Evolutionary conservation across 768 basidiomycete species (phyloP).

Genomic region (Leccinum disarticulatum): DNA sequence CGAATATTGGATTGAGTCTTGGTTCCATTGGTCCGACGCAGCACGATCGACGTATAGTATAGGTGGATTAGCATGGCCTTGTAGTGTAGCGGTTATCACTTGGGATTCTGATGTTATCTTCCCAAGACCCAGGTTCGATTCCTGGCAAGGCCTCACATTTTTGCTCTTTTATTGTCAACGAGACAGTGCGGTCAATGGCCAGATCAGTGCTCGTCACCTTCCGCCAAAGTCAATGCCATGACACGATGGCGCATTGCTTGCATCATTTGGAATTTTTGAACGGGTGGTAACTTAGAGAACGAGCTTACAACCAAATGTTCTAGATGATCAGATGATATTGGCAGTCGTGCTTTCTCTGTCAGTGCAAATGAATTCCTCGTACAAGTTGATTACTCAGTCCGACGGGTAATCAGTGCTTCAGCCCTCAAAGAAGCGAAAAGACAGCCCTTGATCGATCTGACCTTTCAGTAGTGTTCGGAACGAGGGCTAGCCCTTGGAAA

Average conservation of each 20-base stretch:
- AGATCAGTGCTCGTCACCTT: no score
- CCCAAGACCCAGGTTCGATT: constrained; percentile 34
- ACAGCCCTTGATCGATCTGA: background rate
- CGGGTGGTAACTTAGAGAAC: no score
- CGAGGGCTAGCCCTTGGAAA: background rate
- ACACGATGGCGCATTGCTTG: no score
- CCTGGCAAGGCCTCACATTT: constrained; percentile 27
- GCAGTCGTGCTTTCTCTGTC: background rate
- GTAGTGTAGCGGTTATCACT: constrained; percentile 44
- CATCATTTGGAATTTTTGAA: no score
- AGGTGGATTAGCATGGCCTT: constrained; percentile 11
- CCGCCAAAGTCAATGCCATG: no score
- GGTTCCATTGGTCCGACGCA: background rate
- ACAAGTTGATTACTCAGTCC: background rate
- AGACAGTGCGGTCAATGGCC: no score
- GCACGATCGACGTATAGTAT: background rate
- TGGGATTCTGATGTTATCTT: constrained; percentile 35
- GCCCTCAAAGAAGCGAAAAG: background rate
- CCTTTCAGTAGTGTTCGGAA: background rate
- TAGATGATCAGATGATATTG: no score
- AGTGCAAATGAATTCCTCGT: background rate
- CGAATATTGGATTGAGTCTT: no score
- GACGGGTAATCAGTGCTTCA: background rate
- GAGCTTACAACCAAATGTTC: no score
- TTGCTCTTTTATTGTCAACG: background rate